phyloP scores from a whole-genome alignment of 2,329 filamentous ascomycete genomes.

The Coniosporium tulheliwenetii region DNA sequence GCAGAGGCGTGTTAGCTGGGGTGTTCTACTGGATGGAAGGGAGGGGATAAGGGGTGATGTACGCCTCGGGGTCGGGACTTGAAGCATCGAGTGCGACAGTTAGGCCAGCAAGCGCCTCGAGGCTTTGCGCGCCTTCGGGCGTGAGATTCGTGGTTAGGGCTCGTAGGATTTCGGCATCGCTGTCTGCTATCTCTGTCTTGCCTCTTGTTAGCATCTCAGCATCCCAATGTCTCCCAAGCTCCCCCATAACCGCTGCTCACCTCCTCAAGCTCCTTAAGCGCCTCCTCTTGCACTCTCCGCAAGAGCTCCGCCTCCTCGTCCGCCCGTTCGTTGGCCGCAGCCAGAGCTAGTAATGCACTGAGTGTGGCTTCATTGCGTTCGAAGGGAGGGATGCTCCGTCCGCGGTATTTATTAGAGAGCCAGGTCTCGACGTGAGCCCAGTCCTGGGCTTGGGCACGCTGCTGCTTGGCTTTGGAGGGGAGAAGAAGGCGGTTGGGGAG shows the following conservation, averaged over 20 bases:
- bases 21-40: not conserved
- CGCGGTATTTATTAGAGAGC: conserved; percentile 56
- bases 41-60: not conserved
- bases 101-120: conserved; percentile 20
- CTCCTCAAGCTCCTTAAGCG: conserved; percentile 36
- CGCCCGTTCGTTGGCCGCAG: conserved; percentile 59
- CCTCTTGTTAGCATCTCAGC: no score
- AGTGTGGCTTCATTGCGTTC: conserved; percentile 80
- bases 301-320: conserved; percentile 52
- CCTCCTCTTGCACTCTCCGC: conserved; percentile 41
- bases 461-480: conserved; percentile 52
- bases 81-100: conserved; percentile 19
- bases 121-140: conserved; percentile 12
- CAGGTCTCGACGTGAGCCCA: conserved; percentile 81
- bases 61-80: not conserved
- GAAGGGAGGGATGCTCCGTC: conserved; percentile 51
- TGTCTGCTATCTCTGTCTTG: no score
- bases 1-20: not conserved
- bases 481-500: conserved; percentile 34
- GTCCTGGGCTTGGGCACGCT: conserved; percentile 71
- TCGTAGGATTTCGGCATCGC: conserved; percentile 9
- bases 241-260: no score
- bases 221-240: no score
- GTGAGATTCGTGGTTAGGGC: conserved; percentile 7
- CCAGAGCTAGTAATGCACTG: conserved; percentile 56